These are phyloP conservation scores for Conoideocrella luteorostrata DNA, from an alignment of 2,329 filamentous ascomycete genomes.

Conservation along the genomic window DNA sequence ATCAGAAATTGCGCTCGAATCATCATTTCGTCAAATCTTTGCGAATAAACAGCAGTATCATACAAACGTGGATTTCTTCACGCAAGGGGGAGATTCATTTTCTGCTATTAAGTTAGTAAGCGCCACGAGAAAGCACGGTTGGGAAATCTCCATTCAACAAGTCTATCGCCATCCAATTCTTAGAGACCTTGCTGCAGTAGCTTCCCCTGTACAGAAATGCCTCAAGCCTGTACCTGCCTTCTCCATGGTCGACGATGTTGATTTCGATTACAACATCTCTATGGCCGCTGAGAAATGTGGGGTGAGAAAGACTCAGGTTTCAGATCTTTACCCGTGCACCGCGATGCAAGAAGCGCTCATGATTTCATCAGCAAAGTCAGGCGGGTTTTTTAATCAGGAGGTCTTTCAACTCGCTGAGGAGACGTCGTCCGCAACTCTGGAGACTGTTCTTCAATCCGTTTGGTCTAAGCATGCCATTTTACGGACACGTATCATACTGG, in stretches of 20 bases:
- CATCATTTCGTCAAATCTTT: conserved; percentile 19
- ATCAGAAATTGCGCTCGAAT: neutral
- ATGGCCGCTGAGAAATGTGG: neutral
- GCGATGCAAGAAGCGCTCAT: conserved; percentile 1
- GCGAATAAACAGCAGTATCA: conserved; percentile 18
- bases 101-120: conserved; percentile 38
- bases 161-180: conserved; percentile 7
- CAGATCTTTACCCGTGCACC: conserved; percentile 1
- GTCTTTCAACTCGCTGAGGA: neutral
- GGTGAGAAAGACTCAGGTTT: neutral
- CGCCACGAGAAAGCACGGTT: conserved; percentile 2
- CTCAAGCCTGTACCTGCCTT: neutral
- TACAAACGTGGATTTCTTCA: conserved; percentile 39
- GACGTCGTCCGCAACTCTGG: neutral
- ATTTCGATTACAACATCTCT: neutral
- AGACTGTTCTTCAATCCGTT: neutral
- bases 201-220: neutral
- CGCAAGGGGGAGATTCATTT: conserved; percentile 42
- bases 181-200: neutral
- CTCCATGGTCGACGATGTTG: neutral
- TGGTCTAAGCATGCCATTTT: neutral
- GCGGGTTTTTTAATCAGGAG: neutral
- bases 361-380: neutral
- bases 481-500: neutral
- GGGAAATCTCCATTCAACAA: conserved; percentile 5